Base-by-base conservation (phyloP, 2,329 filamentous ascomycete genomes). In the Hymenoscyphus infarciens region DNA sequence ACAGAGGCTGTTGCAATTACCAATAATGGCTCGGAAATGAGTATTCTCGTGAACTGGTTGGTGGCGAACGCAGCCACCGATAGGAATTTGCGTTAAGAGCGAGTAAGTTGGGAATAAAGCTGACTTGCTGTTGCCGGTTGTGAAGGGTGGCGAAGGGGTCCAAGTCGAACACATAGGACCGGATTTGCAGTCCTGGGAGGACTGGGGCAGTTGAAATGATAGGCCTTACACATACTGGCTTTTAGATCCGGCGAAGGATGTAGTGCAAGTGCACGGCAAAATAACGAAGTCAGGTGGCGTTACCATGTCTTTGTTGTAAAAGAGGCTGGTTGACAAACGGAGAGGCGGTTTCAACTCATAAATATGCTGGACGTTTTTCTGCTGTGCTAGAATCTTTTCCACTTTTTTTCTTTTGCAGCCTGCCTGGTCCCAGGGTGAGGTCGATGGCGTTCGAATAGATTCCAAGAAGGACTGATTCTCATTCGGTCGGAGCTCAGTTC, bases 81-180 rank as follows among this genome's bases (percentile, higher is more conserved):
- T 52, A 52, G 19, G 22, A 52, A 52, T 22, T 52, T 52, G 19
- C 7, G n/a, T 49, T 22, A 49, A 25, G 22, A 52, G 45, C 13
- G 19, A 52, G 45, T 52, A 52, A 49, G 45, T 52, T 52, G 45
- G 19, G 19, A 22, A 52, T 52, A 52, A 13, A 52, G 45, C 45
- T 52, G 45, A 52, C 45, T 31, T 31, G 29, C 29, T n/a, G 19
- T n/a, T 52, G 45, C 45, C 19, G 42, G 39, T 49, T 49, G 42
- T 25, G 19, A 52, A 52, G 19, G 22, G 45, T 25, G 25, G 45
- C 45, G 45, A 52, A 52, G 10, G 22, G 19, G 19, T 52, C 45
- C 45, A 52, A 52, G 45, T 52, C 13, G 19, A 52, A 49, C 45
- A 49, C 45, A 52, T 52, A 49, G 42, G 42, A 49, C 42, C 19